Conservation (phyloP, 2,329 filamentous ascomycete genomes). For the Diaporthe sp. region DNA sequence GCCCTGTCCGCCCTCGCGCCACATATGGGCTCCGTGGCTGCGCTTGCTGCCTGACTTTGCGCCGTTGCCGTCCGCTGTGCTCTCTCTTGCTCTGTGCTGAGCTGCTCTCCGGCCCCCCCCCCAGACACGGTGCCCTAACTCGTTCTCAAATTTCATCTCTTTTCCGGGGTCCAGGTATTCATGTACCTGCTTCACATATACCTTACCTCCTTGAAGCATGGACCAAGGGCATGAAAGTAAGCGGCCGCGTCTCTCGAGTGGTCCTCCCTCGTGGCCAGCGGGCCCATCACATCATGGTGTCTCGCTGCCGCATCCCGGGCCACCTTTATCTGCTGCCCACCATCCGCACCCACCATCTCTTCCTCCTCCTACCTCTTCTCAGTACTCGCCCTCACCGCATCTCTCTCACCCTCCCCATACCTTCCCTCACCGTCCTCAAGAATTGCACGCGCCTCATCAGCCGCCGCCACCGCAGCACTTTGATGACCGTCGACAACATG, state of each 20-base stretch:
- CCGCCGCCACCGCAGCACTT: constrained; percentile 39
- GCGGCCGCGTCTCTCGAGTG: constrained; percentile 65
- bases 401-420: constrained; percentile 43
- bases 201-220: constrained; percentile 61
- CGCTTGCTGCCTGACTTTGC: constrained; percentile 47
- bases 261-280: constrained; percentile 56
- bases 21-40: constrained; percentile 45
- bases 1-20: no score
- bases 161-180: constrained; percentile 40
- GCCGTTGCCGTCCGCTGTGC: constrained; percentile 35
- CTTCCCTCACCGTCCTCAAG: constrained; percentile 51
- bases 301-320: constrained; percentile 58
- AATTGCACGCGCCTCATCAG: constrained; percentile 46
- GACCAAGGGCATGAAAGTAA: constrained; percentile 69
- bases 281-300: constrained; percentile 58
- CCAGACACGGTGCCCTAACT: constrained; percentile 33
- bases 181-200: constrained; percentile 50
- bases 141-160: constrained; percentile 37
- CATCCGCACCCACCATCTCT: constrained; percentile 48
- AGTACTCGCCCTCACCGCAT: constrained; percentile 37
- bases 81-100: constrained; percentile 34
- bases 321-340: constrained; percentile 46
- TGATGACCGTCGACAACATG: constrained; percentile 45
- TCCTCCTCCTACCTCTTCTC: constrained; percentile 51
- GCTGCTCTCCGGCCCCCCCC: constrained; percentile 14